Evolutionary conservation across 129 eudicot genomes (phyloP), one percentile per base, ranked within the genome.

Genomic region (Mikania micrantha): DNA sequence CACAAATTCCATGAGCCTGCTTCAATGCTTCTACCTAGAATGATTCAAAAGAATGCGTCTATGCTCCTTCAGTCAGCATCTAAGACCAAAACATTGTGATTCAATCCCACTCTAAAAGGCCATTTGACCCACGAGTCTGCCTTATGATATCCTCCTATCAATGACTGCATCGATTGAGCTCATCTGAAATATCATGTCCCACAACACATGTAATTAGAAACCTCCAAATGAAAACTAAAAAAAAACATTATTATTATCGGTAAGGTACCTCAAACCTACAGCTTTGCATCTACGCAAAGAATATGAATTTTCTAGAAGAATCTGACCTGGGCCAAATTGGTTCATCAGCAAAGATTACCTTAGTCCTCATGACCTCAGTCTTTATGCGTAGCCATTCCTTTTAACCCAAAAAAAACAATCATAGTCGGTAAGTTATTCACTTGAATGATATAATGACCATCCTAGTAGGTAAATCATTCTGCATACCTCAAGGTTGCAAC

Each of bases 101-200:
- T 61, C 45, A 9, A 67, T 20, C 47, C 40, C 15, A 38, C 13
- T 60, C 85, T 86, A 86, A 62, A 92, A 84, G 19, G 95, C 82
- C 98, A 92, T 92, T 44, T 96, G 86, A 77, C 98, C 98, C 66
- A 95, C 96, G 70, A 92, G 96, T 86, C 96, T 86, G 78, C 98
- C 85, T 79, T 86, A 96, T 12, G 96, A 88, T 76, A 92, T 92
- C 85, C 98, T 84, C 78, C 91, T 85, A 73, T 92, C 98, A 28
- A 92, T 92, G 71, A 95, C 96, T 29, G 98, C 98, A 80, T 92
- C 98, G 48, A 92, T 83, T 35, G 98, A 92, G 80, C 88, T 92
- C 98, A 92, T 92, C 96, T 92, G 98, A 72, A 85, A 75, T 64
- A 62, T 44, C 32, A 67, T 5, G 31, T n/a, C 73, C 61, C 17